These are phyloP conservation scores for Waltiozyma sp. DNA, from an alignment of 1,139 yeast species.

Conservation along the genomic window DNA sequence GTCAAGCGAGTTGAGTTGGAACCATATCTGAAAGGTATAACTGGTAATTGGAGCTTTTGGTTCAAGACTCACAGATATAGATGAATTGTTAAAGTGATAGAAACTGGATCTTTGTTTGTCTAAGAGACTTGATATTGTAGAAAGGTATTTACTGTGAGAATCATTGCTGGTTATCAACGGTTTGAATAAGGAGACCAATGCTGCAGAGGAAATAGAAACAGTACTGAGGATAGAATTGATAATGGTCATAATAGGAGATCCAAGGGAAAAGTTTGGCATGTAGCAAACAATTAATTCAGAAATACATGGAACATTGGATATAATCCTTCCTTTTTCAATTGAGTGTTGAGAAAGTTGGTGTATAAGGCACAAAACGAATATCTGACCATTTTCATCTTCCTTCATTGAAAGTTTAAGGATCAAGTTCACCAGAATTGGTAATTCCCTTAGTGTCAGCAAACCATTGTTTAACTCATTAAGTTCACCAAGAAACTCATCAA, in stretches of 20 bases:
- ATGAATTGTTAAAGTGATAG: constrained; percentile 10
- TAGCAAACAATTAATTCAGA: constrained; percentile 1
- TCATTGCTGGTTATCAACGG: neutral
- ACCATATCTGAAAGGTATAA: constrained; percentile 16
- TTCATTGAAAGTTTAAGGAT: neutral
- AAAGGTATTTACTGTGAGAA: constrained; percentile 1
- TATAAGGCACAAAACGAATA: constrained; percentile 1
- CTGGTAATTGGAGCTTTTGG: constrained; percentile 1
- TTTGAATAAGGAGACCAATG: neutral
- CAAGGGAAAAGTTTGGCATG: neutral
- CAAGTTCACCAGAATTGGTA: neutral
- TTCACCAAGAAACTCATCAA: constrained; percentile 1
- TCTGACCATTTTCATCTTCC: neutral
- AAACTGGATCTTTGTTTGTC: constrained; percentile 8
- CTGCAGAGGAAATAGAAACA: neutral
- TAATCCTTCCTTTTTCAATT: constrained; percentile 1
- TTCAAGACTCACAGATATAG: constrained; percentile 3
- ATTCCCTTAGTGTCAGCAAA: neutral
- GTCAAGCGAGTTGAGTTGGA: constrained; percentile 7
- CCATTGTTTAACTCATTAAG: neutral
- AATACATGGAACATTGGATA: neutral
- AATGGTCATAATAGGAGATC: neutral
- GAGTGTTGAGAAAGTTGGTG: constrained; percentile 3
- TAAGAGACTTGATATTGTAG: constrained; percentile 6
- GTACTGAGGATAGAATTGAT: neutral